Base-by-base conservation (phyloP, 2,329 filamentous ascomycete species). In the Penicillium sp. region DNA sequence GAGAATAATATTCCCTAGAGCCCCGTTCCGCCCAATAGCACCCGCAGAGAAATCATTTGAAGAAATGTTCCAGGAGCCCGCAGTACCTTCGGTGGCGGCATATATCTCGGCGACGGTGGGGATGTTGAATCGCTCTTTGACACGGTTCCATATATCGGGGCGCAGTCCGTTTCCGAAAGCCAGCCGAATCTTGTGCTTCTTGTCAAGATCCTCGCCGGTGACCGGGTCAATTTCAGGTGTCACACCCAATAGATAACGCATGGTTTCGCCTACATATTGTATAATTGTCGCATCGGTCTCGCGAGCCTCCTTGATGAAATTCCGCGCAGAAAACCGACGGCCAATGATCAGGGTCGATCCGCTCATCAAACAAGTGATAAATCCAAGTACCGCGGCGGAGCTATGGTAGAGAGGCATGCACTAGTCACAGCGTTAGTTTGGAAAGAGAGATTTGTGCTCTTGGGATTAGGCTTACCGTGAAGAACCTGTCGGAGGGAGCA, bases 361-460 rank as follows among this genome's bases (percentile, higher is more conserved):
- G 0, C 75, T 73, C 50, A 80, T 70, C 30, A 94, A 70, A 23
- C 83, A 81, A 43, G 84, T 78, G 44, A 80, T 72, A 53, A 92
- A 82, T 23, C 87, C 89, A 40, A 96, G 79, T 7, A 94, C 63
- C 4, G 84, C 77, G 11, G 89, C 91, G 0, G 91, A 90, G 38
- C 88, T 87, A 75, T 96, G 91, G 68, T 96, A 96, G 7, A 96
- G 79, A 0, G 91, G 91, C 90, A 96, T 95, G 53, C 87, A 87
- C 86, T 89, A 39, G 56, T 32, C 19, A 45, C 13, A 40, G 27
- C 10, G 29, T 61, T 32, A 62, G 59, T 2, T 35, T 13, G 19
- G 35, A 10, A 36, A 29, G 40, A 47, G 7, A 39, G 11, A 48
- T 39, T 23, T 44, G 14, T n/a, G 14, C 38, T 26, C 14, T 16